Conservation (phyloP, 1,284 basidiomycete genomes). For the Fomitopsis schrenkii region DNA sequence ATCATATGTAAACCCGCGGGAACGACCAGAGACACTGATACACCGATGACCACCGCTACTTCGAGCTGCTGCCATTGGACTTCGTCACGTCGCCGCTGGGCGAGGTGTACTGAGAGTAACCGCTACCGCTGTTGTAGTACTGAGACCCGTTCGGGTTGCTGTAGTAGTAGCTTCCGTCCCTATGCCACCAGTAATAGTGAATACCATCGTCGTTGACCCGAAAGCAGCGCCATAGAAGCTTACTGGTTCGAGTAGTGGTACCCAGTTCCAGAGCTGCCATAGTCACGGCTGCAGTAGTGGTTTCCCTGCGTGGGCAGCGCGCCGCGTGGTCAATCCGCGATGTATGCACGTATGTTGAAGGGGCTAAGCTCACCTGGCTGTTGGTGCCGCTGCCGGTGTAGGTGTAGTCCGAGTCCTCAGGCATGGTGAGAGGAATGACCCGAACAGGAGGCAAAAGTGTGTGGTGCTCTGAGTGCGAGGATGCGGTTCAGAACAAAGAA, state of each 20-base stretch:
- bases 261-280: slow-evolving; percentile 16
- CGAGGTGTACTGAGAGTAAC: slow-evolving; percentile 10
- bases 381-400: slow-evolving; percentile 21
- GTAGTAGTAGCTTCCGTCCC: slow-evolving; percentile 15
- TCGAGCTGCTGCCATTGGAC: not conserved
- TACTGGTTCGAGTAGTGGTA: slow-evolving; percentile 29
- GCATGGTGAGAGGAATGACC: not conserved
- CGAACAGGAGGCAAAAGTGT: not conserved
- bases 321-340: not conserved
- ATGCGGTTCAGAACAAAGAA: not conserved
- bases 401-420: slow-evolving; percentile 16
- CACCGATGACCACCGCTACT: not conserved
- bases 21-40: too few relatives aligned
- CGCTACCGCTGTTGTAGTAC: slow-evolving; percentile 12
- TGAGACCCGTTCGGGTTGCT: slow-evolving; percentile 9
- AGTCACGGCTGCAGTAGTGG: slow-evolving; percentile 21
- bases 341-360: not conserved
- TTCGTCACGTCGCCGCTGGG: slow-evolving; percentile 3
- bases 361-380: slow-evolving; percentile 14
- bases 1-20: not conserved
- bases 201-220: not conserved
- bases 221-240: too few relatives aligned
- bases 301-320: slow-evolving; percentile 17
- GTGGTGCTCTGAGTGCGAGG: not conserved
- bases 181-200: not conserved